phyloP scores from a whole-genome alignment of 2,329 filamentous ascomycete species.

The Leptographium lundbergii region DNA sequence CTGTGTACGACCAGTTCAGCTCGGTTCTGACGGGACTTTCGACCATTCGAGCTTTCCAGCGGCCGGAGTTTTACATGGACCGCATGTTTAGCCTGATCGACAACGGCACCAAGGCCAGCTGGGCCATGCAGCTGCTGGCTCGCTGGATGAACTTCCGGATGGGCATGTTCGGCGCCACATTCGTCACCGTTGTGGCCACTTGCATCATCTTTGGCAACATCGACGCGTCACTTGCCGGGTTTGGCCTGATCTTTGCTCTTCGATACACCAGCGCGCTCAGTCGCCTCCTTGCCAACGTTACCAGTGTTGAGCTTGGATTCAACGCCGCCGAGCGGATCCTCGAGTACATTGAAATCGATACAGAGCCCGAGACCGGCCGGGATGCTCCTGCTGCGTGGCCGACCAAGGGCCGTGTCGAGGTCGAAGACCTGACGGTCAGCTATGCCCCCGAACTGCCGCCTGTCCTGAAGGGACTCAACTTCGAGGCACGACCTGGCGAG shows the following conservation, averaged over 20 bases:
- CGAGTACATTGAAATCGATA: conserved; percentile 28
- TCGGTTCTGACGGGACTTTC: conserved; percentile 26
- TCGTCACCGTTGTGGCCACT: conserved; percentile 23
- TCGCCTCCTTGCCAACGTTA: conserved; percentile 22
- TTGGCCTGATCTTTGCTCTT: conserved; percentile 26
- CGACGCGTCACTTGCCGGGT: conserved; percentile 26
- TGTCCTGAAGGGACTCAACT: conserved; percentile 24
- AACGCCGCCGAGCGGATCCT: conserved; percentile 29
- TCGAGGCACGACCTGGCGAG: conserved; percentile 35
- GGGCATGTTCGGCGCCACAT: conserved; percentile 25
- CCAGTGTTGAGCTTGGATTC: conserved; percentile 27
- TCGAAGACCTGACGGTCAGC: conserved; percentile 24
- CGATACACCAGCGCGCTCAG: conserved; percentile 22
- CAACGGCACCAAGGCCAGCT: conserved; percentile 18
- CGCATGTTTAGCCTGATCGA: conserved; percentile 22
- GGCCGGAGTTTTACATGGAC: conserved; percentile 22
- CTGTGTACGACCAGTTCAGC: conserved; percentile 29
- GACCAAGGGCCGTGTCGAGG: conserved; percentile 23
- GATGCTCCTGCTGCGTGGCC: conserved; percentile 29
- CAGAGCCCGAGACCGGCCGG: conserved; percentile 21
- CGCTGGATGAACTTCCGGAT: conserved; percentile 27
- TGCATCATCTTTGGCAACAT: conserved; percentile 23
- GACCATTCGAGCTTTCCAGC: conserved; percentile 27
- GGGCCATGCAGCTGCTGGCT: conserved; percentile 19
- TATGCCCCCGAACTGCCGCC: conserved; percentile 24